A percentile compares a stretch with the other conserved stretches of the same genome.
These are phyloP conservation scores for Xenoacremonium recifei DNA, from an alignment of 2,329 filamentous ascomycete genomes.

Conservation along the genomic window DNA sequence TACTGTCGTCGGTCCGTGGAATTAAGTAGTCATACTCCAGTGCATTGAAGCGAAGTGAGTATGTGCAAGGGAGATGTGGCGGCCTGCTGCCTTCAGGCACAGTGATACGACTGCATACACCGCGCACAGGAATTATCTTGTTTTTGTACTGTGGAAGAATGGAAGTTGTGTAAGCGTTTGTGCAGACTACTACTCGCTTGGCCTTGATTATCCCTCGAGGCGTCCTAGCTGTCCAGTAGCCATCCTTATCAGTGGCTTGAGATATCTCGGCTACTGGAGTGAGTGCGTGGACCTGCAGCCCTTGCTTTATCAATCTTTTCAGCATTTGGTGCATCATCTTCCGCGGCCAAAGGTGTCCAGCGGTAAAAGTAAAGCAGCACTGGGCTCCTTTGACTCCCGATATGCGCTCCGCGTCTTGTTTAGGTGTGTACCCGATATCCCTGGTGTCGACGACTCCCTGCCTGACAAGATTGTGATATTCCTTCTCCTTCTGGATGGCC, in stretches of 20 bases:
- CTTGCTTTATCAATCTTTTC: not conserved
- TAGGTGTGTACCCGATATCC: conserved; percentile 1
- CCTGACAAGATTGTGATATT: conserved; percentile 30
- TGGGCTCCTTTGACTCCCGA: not conserved
- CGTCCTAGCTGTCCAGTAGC: conserved; percentile 8
- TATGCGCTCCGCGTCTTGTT: conserved; percentile 3
- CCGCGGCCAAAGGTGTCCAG: not conserved
- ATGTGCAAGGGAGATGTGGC: not conserved
- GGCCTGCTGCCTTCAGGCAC: too few relatives aligned
- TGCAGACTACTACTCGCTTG: conserved; percentile 22
- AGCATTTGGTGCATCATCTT: not conserved
- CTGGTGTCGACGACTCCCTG: conserved; percentile 8
- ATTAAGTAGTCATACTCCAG: conserved; percentile 36
- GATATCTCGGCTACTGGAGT: not conserved
- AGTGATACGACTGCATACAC: not conserved
- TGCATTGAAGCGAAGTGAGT: conserved; percentile 6
- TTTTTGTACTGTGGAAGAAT: conserved; percentile 14
- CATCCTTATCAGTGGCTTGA: not conserved
- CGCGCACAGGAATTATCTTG: conserved; percentile 19
- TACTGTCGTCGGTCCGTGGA: conserved; percentile 38
- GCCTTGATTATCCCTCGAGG: conserved; percentile 19
- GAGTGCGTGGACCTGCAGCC: not conserved
- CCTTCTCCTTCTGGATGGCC: conserved; percentile 22
- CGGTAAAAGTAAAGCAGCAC: not conserved
- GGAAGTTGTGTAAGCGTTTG: conserved; percentile 26